Conservation (phyloP, 2,329 filamentous ascomycete genomes). For the Neofusicoccum kwambonambiense region DNA sequence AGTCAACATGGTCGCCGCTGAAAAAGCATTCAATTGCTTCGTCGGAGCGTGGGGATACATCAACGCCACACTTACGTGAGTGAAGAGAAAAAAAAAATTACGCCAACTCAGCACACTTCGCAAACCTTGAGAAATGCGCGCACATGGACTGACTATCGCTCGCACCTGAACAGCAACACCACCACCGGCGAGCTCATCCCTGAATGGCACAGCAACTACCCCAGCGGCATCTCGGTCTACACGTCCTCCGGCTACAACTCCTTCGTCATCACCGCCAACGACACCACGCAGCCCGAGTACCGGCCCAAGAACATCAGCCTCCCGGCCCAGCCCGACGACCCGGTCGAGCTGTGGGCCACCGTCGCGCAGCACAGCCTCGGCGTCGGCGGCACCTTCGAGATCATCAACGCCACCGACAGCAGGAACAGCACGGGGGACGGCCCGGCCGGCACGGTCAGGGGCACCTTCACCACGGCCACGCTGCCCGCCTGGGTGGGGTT, state of each 20-base stretch:
- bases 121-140: no score
- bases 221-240: constrained; percentile 3
- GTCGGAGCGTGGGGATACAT: constrained; percentile 2
- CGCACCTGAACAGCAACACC: not conserved
- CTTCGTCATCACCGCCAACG: constrained; percentile 3
- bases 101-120: no score
- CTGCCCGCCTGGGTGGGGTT: not conserved
- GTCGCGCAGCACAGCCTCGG: not conserved
- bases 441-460: not conserved
- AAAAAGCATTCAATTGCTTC: not conserved
- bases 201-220: not conserved
- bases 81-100: not conserved
- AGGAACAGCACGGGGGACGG: not conserved
- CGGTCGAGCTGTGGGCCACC: not conserved
- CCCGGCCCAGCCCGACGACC: not conserved
- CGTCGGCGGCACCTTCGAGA: not conserved
- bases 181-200: constrained; percentile 1
- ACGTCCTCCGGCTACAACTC: not conserved
- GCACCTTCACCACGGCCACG: not conserved
- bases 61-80: not conserved
- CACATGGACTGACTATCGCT: not conserved
- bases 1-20: not conserved
- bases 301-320: not conserved
- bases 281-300: constrained; percentile 1
- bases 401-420: not conserved